A percentile compares a stretch with the other conserved stretches of the same genome.
These are phyloP conservation scores for Paraurostyla sp. DNA, from an alignment of 73 alveolate species.

Conservation along the genomic window DNA sequence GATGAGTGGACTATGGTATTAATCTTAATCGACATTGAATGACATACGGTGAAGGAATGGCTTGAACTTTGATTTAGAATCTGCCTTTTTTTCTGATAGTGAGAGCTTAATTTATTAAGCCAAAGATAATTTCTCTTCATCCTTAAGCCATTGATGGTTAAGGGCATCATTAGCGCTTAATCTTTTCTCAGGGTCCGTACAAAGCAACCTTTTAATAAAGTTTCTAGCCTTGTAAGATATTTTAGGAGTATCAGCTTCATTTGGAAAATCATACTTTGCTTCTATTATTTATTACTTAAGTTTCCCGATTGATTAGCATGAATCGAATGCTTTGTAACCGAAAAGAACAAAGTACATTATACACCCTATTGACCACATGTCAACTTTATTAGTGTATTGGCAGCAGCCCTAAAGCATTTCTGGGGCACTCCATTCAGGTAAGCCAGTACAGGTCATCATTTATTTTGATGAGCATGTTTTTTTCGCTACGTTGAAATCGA, in stretches of 20 bases:
- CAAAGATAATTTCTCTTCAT: background rate
- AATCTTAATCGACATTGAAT: no score
- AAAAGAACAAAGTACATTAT: background rate
- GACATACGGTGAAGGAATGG: no score
- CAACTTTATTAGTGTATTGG: slow-evolving; percentile 49
- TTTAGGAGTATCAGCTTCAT: background rate
- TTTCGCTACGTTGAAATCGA: slow-evolving; percentile 75
- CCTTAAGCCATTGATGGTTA: background rate
- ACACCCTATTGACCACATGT: slow-evolving; percentile 37
- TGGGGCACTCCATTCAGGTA: slow-evolving; percentile 58
- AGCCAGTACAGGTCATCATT: slow-evolving; percentile 58
- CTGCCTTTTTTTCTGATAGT: no score
- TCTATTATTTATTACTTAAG: background rate
- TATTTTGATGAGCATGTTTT: slow-evolving; percentile 1
- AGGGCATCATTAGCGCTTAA: background rate
- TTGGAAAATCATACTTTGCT: background rate
- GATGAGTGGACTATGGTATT: no score
- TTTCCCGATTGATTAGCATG: background rate
- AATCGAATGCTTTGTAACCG: background rate
- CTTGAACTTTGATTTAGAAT: no score
- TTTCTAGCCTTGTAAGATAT: background rate
- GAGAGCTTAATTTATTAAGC: no score
- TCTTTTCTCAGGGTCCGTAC: background rate
- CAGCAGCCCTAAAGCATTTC: slow-evolving; percentile 4
- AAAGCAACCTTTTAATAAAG: background rate